Conservation (phyloP, 352 stramenopile genomes). For the Pythium catenulatum region DNA sequence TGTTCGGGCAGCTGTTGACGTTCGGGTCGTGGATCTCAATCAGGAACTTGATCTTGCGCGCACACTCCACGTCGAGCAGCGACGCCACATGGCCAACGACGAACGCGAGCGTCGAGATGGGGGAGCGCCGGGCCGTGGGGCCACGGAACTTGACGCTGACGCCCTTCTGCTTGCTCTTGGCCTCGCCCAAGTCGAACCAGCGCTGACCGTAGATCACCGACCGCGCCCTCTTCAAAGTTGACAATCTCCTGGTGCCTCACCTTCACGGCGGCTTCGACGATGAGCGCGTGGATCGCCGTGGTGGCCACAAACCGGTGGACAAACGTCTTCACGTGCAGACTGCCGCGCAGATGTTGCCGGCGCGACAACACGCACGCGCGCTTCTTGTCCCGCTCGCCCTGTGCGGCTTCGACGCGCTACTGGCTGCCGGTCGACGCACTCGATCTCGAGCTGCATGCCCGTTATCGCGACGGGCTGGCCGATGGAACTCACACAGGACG, state of each 20-base stretch:
- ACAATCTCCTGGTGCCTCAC: constrained; percentile 82
- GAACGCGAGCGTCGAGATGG: too few relatives aligned
- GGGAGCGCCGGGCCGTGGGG: too few relatives aligned
- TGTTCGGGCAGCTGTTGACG: too few relatives aligned
- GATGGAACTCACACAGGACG: constrained; percentile 95
- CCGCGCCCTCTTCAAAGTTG: constrained; percentile 90
- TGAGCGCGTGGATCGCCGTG: constrained; percentile 83
- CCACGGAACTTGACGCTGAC: constrained; percentile 87
- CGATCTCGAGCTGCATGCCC: constrained; percentile 93
- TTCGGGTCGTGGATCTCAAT: too few relatives aligned
- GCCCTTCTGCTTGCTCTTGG: constrained; percentile 91
- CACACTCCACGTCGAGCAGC: too few relatives aligned
- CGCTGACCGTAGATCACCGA: constrained; percentile 93
- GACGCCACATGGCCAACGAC: too few relatives aligned
- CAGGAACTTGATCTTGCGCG: too few relatives aligned
- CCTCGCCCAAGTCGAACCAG: constrained; percentile 90
- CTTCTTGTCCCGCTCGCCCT: constrained; percentile 87
- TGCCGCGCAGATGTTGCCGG: constrained; percentile 93
- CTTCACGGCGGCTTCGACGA: constrained; percentile 83
- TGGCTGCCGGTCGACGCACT: constrained; percentile 73
- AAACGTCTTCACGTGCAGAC: constrained; percentile 94
- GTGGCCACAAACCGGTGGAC: constrained; percentile 90
- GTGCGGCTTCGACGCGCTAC: constrained; percentile 75
- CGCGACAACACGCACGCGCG: constrained; percentile 95
- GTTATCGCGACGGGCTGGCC: constrained; percentile 94